These are phyloP conservation scores for Coemansia sp. DNA, from an alignment of 192 early-diverging fungal species.

Conservation along the genomic window DNA sequence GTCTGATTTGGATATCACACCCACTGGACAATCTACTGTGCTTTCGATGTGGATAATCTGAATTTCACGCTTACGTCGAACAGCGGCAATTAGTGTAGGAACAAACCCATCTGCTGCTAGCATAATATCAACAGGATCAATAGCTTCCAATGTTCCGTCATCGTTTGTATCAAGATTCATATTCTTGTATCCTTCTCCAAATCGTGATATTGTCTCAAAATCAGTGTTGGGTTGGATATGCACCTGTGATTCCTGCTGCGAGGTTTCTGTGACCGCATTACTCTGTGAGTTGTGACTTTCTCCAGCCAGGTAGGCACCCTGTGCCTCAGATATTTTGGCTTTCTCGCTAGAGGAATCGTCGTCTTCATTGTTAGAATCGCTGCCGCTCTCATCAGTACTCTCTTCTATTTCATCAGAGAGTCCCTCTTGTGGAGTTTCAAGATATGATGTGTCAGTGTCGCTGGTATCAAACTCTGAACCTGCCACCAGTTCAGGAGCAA, in stretches of 20 bases:
- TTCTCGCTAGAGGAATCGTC: neutral
- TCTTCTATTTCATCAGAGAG: conserved; percentile 19
- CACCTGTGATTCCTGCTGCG: conserved; percentile 20
- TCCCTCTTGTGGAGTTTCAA: conserved; percentile 42
- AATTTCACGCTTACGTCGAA: conserved; percentile 51
- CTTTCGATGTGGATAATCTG: conserved; percentile 48
- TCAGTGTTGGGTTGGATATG: conserved; percentile 45
- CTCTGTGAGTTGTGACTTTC: conserved; percentile 22
- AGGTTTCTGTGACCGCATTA: conserved; percentile 11
- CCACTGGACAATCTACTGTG: conserved; percentile 36
- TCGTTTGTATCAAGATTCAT: conserved; percentile 44
- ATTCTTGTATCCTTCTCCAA: conserved; percentile 50
- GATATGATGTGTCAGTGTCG: conserved; percentile 37
- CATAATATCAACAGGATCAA: conserved; percentile 12
- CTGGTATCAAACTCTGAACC: conserved; percentile 29
- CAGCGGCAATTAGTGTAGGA: conserved; percentile 43
- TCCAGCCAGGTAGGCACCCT: neutral
- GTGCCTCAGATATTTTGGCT: neutral
- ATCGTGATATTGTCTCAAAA: conserved; percentile 34
- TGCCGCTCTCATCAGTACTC: conserved; percentile 6
- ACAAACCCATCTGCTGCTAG: conserved; percentile 30
- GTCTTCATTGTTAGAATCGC: conserved; percentile 8
- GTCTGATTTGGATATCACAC: conserved; percentile 20
- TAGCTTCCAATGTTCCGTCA: conserved; percentile 41
- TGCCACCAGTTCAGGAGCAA: conserved; percentile 5